Percentiles rank a stretch among this genome's conserved stretches.
phyloP scores from a whole-genome alignment of 1,284 basidiomycete species.

The Chondrostereum purpureum region DNA sequence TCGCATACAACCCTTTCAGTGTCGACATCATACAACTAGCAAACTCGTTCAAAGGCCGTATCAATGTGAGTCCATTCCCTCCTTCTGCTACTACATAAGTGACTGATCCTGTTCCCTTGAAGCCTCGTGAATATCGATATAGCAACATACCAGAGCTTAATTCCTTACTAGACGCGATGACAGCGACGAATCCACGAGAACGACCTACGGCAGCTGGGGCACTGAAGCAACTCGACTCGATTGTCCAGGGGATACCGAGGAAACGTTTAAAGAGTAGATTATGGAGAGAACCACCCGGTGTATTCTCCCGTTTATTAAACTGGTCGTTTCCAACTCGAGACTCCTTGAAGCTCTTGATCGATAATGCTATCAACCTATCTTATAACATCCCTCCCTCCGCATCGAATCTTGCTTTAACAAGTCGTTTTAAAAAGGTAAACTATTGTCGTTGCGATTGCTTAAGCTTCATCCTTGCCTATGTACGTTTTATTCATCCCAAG shows the following conservation, averaged over 20 bases:
- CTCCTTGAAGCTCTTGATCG: no score
- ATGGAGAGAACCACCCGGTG: neutral
- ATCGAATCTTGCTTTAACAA: no score
- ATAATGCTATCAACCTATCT: no score
- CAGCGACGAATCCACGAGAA: neutral
- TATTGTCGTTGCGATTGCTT: no score
- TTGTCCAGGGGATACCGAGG: neutral
- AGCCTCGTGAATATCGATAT: neutral
- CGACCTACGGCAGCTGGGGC: neutral
- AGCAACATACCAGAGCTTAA: neutral
- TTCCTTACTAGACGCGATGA: neutral
- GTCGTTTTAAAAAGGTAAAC: no score
- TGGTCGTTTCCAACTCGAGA: no score
- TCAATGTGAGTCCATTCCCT: neutral
- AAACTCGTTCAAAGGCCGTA: neutral
- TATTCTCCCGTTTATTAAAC: no score
- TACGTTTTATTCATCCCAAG: no score
- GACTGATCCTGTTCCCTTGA: no score
- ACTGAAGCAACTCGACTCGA: neutral
- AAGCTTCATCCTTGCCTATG: no score
- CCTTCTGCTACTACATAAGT: no score
- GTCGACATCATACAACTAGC: slow-evolving; percentile 1
- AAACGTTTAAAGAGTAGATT: neutral
- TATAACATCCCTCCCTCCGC: no score
- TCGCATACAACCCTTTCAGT: neutral